Percentiles rank a stretch among this genome's conserved stretches.
These are phyloP conservation scores for Suillus subaureus DNA, from an alignment of 768 basidiomycete genomes.

Conservation along the genomic window DNA sequence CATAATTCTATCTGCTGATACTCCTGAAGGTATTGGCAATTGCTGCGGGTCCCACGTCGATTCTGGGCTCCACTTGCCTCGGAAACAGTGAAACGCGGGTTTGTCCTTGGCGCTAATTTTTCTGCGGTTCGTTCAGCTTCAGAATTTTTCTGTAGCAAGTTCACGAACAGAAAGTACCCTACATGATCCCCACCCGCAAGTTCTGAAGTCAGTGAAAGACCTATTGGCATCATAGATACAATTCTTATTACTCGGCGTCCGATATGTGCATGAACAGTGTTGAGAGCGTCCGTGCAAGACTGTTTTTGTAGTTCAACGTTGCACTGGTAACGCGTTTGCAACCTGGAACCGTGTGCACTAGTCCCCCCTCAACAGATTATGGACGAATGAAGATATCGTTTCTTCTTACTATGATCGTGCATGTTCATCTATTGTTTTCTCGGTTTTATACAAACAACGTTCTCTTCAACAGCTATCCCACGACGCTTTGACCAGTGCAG, in stretches of 20 bases:
- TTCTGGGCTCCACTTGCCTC: constrained; percentile 72
- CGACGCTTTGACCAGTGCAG: not conserved
- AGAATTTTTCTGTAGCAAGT: constrained; percentile 42
- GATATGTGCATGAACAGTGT: constrained; percentile 31
- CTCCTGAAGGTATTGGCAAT: constrained; percentile 65
- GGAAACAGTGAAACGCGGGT: constrained; percentile 63
- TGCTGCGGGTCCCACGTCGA: constrained; percentile 78
- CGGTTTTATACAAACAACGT: too few species aligned
- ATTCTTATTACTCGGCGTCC: constrained; percentile 62
- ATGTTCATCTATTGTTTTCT: not conserved
- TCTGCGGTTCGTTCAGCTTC: constrained; percentile 79
- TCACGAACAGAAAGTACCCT: constrained; percentile 49
- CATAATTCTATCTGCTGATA: constrained; percentile 92
- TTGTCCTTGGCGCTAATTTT: constrained; percentile 62
- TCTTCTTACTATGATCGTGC: not conserved
- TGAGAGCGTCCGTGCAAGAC: not conserved
- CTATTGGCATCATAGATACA: not conserved
- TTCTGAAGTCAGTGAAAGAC: constrained; percentile 14
- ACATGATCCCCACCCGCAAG: constrained; percentile 31
- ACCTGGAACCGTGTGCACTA: not conserved
- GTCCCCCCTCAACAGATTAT: not conserved
- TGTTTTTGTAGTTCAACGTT: not conserved
- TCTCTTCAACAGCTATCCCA: not conserved
- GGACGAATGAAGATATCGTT: not conserved
- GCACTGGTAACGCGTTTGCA: not conserved